These are phyloP conservation scores for Colletotrichum navitas DNA, from an alignment of 2,329 filamentous ascomycete genomes.

Conservation along the genomic window DNA sequence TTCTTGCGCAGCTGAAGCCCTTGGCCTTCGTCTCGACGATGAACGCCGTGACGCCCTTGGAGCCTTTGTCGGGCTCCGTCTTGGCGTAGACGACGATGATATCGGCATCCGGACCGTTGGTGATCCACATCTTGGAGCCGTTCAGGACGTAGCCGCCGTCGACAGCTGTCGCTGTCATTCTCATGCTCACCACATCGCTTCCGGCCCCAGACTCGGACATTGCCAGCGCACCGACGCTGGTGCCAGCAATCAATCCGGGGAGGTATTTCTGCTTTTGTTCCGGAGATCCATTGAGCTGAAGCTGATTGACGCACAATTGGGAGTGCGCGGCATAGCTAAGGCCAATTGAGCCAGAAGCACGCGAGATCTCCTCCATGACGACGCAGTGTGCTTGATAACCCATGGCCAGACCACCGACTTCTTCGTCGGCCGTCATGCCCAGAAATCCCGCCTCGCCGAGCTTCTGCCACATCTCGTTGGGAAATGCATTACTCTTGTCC, in stretches of 20 bases:
- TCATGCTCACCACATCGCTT: constrained; percentile 96
- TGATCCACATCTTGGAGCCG: constrained; percentile 99
- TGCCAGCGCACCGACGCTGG: constrained; percentile 86
- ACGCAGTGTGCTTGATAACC: constrained; percentile 97
- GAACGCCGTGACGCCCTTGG: constrained; percentile 96
- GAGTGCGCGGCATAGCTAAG: constrained; percentile 96
- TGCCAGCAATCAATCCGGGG: constrained; percentile 83
- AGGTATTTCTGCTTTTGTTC: constrained; percentile 87
- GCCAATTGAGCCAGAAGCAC: constrained; percentile 85
- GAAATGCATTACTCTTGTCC: constrained; percentile 91
- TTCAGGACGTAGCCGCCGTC: constrained; percentile 89
- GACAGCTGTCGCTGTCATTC: constrained; percentile 82
- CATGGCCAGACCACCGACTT: constrained; percentile 89
- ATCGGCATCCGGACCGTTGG: constrained; percentile 96
- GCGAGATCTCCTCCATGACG: constrained; percentile 93
- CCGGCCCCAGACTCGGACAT: constrained; percentile 96
- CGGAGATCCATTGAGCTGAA: constrained; percentile 86
- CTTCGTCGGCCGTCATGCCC: constrained; percentile 93
- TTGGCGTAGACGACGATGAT: constrained; percentile 97
- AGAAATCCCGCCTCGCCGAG: constrained; percentile 91
- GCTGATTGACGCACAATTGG: constrained; percentile 95
- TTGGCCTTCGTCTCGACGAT: constrained; percentile 78
- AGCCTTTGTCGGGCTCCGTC: constrained; percentile 82
- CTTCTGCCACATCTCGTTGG: constrained; percentile 92
- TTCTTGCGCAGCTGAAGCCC: constrained; percentile 89